These are phyloP conservation scores for Penicillium simplicissimum DNA, from an alignment of 495 filamentous ascomycete species.

Conservation along the genomic window DNA sequence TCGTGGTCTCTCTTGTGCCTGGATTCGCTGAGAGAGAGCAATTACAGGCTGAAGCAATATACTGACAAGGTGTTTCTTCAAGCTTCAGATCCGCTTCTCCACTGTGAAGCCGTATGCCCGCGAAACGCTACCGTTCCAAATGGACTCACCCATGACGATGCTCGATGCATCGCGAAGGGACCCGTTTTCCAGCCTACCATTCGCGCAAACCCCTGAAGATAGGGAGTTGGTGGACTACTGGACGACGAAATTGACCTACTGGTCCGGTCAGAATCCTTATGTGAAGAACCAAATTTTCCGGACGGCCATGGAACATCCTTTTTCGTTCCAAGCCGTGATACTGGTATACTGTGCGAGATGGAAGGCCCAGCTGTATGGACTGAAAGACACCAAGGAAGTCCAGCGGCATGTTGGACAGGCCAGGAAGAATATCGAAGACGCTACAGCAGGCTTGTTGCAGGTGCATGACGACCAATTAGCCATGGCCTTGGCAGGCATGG, in stretches of 20 bases:
- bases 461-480: slow-evolving; percentile 34
- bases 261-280: slow-evolving; percentile 46
- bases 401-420: slow-evolving; percentile 30
- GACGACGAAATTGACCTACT: slow-evolving; percentile 42
- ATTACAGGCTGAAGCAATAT: background rate
- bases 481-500: slow-evolving; percentile 42
- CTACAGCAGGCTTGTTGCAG: slow-evolving; percentile 15
- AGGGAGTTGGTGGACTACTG: slow-evolving; percentile 40
- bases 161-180: slow-evolving; percentile 39
- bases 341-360: slow-evolving; percentile 45
- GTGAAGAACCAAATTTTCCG: slow-evolving; percentile 43
- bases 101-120: slow-evolving; percentile 16
- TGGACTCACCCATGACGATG: slow-evolving; percentile 30
- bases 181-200: slow-evolving; percentile 36
- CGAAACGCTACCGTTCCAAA: slow-evolving; percentile 8
- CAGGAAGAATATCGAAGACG: slow-evolving; percentile 30
- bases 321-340: slow-evolving; percentile 41
- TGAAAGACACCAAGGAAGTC: slow-evolving; percentile 26
- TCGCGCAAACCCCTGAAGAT: slow-evolving; percentile 24
- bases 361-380: slow-evolving; percentile 33
- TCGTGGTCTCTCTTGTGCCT: background rate
- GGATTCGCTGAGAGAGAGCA: too few relatives aligned
- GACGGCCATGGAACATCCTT: slow-evolving; percentile 37
- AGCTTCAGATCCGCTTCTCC: slow-evolving; percentile 28
- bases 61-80: background rate